Conservation (phyloP, 257 asterid genomes). For the Solanum virginianum region DNA sequence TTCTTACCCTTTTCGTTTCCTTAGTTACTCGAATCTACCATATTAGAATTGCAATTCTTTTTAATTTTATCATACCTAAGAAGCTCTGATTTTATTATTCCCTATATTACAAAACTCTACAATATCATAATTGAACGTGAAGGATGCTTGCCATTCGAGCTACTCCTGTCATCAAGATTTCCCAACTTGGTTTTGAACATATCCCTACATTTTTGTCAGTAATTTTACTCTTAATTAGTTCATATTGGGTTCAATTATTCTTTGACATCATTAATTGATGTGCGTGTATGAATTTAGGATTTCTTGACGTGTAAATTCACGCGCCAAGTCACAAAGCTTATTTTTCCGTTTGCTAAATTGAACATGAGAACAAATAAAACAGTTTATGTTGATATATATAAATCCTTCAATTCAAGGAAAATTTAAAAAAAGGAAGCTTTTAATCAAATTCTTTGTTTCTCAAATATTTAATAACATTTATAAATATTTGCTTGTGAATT, state of each 20-base stretch:
- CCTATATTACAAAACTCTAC: too few relatives aligned
- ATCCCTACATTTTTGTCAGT: not conserved
- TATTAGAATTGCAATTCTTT: too few relatives aligned
- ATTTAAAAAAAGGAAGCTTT: too few relatives aligned
- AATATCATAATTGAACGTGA: too few relatives aligned
- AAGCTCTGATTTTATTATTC: too few relatives aligned
- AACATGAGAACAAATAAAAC: not conserved
- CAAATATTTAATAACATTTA: too few relatives aligned
- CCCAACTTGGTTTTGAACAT: not conserved
- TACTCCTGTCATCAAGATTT: not conserved
- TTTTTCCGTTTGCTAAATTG: not conserved
- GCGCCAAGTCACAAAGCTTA: not conserved
- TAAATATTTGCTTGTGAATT: too few relatives aligned
- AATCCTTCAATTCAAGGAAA: too few relatives aligned
- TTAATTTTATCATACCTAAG: too few relatives aligned
- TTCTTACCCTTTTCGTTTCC: not conserved
- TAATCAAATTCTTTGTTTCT: too few relatives aligned
- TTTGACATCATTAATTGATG: not conserved
- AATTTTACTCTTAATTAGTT: not conserved
- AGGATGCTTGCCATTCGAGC: rapidly evolving
- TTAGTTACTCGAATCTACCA: too few relatives aligned
- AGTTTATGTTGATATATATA: too few relatives aligned
- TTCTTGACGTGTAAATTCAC: not conserved
- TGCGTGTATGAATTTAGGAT: not conserved
- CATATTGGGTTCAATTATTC: not conserved